Evolutionary conservation across 345 rosid species (phyloP), one percentile per base, ranked within the genome.

Genomic region (Populus alba): DNA sequence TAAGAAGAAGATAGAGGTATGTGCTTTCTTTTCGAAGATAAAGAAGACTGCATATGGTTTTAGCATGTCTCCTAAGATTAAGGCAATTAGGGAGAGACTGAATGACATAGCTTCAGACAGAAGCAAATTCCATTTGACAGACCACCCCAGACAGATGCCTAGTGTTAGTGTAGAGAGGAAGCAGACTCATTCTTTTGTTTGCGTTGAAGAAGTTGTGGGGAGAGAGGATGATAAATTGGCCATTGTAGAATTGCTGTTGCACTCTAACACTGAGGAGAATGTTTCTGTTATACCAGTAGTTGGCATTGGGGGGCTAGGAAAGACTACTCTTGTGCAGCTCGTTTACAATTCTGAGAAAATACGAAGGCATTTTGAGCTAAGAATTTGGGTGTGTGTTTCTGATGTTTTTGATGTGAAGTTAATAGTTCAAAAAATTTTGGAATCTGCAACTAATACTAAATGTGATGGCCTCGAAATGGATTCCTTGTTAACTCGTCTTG

Each of bases 231-330:
- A 49, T 67, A 75, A 67, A 25, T 63, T 49, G 39, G 72, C 67
- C 12, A 75, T 75, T 15, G 23, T 67, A 12, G 65, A 51, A 35
- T 12, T 75, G 72, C 8, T 66, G 8, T 22, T 49, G 23, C 49
- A 61, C 16, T 47, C 78, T 16, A 16, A 13, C 8, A 33, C 23
- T 67, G 33, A 66, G 13, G 78, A 67, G 51, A 67, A 47, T 27
- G 41, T 33, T 33, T 49, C 72, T 23, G 29, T 75, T 11, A 49
- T 75, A 22, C 72, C 72, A 31, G n/a, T 66, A 47, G 49, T 75
- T 75, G 78, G 78, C n/a, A 66, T 75, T 49, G 78, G 72, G 15
- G 78, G 78, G 7, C 35, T 75, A 66, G 72, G 78, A 47, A 75
- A 75, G 57, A 75, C 78, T 8, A 75, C 78, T 7, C 78, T 75